phyloP scores from a whole-genome alignment of 1,139 yeast species.

The Lodderomyces theae region DNA sequence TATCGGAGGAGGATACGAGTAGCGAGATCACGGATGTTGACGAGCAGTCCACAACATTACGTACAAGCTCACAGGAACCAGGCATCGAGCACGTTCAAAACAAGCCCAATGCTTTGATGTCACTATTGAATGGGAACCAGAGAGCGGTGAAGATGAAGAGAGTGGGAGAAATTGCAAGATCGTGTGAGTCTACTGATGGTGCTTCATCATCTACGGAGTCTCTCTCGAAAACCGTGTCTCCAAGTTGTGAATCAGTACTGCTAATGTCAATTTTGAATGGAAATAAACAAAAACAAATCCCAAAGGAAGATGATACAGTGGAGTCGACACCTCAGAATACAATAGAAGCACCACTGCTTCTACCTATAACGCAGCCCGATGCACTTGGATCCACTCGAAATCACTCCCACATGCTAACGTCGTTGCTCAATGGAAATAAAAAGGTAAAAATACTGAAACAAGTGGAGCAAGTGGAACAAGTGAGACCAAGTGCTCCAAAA shows the following conservation, averaged over 20 bases:
- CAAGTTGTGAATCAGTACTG: not conserved
- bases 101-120: not conserved
- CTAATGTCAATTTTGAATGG: constrained; percentile 5
- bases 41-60: not conserved
- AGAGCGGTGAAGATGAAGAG: constrained; percentile 9
- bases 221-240: not conserved
- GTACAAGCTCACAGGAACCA: not conserved
- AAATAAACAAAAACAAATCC: constrained; percentile 13
- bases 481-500: not conserved
- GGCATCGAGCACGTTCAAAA: not conserved
- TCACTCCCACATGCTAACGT: not conserved
- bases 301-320: not conserved
- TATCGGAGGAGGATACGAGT: constrained; percentile 15
- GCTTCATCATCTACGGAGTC: not conserved
- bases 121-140: constrained; percentile 1
- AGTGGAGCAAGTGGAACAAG: not conserved
- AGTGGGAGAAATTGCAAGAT: not conserved
- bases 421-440: constrained; percentile 1
- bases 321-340: not conserved
- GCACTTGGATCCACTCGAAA: not conserved
- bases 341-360: not conserved
- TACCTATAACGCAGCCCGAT: not conserved
- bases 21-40: constrained; percentile 1
- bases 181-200: not conserved
- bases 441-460: not conserved